These are phyloP conservation scores for Trichosporon faecale DNA, from an alignment of 1,284 basidiomycete species.

Conservation along the genomic window DNA sequence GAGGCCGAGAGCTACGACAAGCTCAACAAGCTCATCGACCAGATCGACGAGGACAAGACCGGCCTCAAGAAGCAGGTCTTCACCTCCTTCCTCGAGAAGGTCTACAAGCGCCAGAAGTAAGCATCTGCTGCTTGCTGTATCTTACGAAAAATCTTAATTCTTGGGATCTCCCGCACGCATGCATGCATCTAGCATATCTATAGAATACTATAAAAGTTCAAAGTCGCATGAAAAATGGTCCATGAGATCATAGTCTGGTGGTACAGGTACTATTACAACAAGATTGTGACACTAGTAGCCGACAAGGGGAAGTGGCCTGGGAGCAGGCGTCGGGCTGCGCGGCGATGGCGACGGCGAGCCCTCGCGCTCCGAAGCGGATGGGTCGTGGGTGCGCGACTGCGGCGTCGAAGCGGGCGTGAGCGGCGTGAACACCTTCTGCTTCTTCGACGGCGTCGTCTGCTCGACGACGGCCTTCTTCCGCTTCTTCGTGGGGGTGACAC, in stretches of 20 bases:
- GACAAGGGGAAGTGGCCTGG: neutral
- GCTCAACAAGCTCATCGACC: constrained; percentile 65
- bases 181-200: constrained; percentile 12
- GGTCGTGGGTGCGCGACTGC: neutral
- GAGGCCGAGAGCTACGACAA: constrained; percentile 71
- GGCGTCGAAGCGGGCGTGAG: constrained; percentile 3
- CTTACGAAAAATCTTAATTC: neutral
- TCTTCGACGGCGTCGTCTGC: constrained; percentile 13
- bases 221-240: neutral
- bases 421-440: constrained; percentile 5
- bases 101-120: constrained; percentile 81
- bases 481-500: constrained; percentile 10
- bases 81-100: constrained; percentile 79
- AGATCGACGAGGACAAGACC: constrained; percentile 63
- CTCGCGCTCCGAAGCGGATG: neutral
- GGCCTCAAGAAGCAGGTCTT: constrained; percentile 78
- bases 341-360: constrained; percentile 10
- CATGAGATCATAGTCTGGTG: neutral
- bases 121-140: neutral
- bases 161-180: neutral
- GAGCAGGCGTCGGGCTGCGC: neutral
- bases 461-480: neutral
- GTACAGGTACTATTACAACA: neutral
- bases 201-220: neutral
- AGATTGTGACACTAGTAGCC: neutral